Base-by-base conservation (phyloP, 2,329 filamentous ascomycete species). In the Aspergillus tanneri region DNA sequence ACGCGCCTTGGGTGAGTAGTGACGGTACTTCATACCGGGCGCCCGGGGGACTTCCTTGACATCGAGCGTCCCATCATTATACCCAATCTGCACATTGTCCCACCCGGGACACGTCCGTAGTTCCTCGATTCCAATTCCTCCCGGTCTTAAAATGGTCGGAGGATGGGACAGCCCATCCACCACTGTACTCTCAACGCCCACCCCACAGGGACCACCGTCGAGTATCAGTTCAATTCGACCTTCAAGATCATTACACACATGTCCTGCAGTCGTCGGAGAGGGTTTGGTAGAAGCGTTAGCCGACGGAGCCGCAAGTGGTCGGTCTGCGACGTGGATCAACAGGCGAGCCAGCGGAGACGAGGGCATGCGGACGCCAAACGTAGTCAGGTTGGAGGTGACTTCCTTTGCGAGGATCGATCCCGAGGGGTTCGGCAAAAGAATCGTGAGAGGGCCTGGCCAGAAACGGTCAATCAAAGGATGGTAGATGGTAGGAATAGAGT, bases 21-120 rank as follows among this genome's bases (percentile, higher is more conserved):
- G 93, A 65, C 93, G 89, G 68, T 99, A 99, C 72, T 99, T 99
- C 93, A 99, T 99, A 1, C 93, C 93, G 0, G 93, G 93, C 1
- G 93, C 93, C 47, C 89, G 79, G 0, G 93, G 93, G 8, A 80
- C 78, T 43, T 69, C 74, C 42, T 80, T 82, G 4, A 81, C 85
- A 16, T 81, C 77, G 60, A 89, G 82, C 12, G 83, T 82, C 48
- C 80, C 79, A 61, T 96, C 90, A 63, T 86, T 84, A 69, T 96
- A 97, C 9, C 82, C 92, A 50, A 86, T 83, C 52, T 79, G 77
- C 1, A 90, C 88, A 30, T 81, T 73, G 65, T 90, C 86, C 92
- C 93, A 99, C 1, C 92, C 92, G 0, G 79, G 74, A 62, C 86
- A 90, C 32, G 74, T 65, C 35, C 86, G 78, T 47, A 97, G 73